These are phyloP conservation scores for Sclerotinia subarctica DNA, from an alignment of 2,329 filamentous ascomycete genomes.

Conservation along the genomic window DNA sequence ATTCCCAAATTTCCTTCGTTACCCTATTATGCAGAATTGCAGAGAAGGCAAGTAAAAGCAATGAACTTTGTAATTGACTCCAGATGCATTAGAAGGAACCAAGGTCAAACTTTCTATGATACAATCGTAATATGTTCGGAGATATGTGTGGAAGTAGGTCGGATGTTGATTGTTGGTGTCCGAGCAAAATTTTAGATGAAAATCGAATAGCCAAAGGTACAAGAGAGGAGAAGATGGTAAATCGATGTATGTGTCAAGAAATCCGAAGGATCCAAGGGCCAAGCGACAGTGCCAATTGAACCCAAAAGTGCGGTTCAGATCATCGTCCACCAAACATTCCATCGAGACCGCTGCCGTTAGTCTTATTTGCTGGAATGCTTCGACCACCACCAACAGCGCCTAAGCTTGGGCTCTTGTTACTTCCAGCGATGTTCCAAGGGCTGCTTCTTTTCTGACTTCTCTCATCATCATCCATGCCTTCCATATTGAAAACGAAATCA, in stretches of 20 bases:
- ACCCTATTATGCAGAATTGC: conserved; percentile 20
- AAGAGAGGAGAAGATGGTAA: conserved; percentile 6
- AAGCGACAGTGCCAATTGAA: neutral
- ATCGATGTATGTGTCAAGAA: conserved; percentile 3
- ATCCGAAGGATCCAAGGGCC: conserved; percentile 1
- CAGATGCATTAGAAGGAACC: conserved; percentile 10
- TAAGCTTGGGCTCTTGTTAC: conserved; percentile 30
- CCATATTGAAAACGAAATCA: conserved; percentile 64
- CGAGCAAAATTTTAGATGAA: neutral
- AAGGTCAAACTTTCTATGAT: conserved; percentile 19
- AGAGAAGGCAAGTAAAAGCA: conserved; percentile 16
- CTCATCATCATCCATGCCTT: conserved; percentile 60
- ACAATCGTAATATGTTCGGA: conserved; percentile 18
- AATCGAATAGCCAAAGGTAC: conserved; percentile 13
- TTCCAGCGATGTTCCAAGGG: conserved; percentile 34
- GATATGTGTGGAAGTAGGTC: conserved; percentile 13
- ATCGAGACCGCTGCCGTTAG: conserved; percentile 21
- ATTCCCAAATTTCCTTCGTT: conserved; percentile 16
- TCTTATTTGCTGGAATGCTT: conserved; percentile 19
- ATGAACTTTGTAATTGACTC: conserved; percentile 5
- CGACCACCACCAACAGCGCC: conserved; percentile 27
- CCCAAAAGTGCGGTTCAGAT: neutral
- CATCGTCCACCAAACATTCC: conserved; percentile 28
- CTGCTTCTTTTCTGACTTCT: conserved; percentile 45
- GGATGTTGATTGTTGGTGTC: neutral